phyloP scores from a whole-genome alignment of 306 rosid species.

The Inga leiocalycina region DNA sequence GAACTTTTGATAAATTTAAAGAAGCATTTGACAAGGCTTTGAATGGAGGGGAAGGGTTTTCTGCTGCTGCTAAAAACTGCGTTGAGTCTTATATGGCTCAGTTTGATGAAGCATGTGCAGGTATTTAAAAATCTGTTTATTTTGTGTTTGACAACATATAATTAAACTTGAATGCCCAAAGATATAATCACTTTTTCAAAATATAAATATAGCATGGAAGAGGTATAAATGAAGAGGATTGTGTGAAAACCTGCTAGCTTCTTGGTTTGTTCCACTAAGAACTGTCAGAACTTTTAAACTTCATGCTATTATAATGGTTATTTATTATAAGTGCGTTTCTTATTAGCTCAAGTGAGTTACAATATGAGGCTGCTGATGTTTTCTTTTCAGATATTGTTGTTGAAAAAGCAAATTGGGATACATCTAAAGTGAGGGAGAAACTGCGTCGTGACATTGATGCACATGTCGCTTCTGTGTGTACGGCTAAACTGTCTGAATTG shows the following conservation, averaged over 20 bases:
- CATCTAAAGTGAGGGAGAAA: conserved; percentile 82
- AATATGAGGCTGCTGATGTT: conserved; percentile 31
- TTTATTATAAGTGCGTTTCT: conserved; percentile 13
- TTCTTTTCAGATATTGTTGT: conserved; percentile 70
- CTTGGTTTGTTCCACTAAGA: conserved; percentile 3
- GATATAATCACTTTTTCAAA: not conserved
- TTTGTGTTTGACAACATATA: conserved; percentile 19
- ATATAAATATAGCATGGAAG: not conserved
- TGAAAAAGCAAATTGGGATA: conserved; percentile 74
- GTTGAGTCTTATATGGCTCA: conserved; percentile 47
- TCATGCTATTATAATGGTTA: conserved; percentile 1
- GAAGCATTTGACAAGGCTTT: conserved; percentile 82
- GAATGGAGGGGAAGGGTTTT: conserved; percentile 73
- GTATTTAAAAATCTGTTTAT: conserved; percentile 41
- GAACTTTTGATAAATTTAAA: conserved; percentile 71
- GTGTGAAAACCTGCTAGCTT: conserved; percentile 4
- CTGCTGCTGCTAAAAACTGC: conserved; percentile 60
- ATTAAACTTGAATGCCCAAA: conserved; percentile 19
- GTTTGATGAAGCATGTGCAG: conserved; percentile 79
- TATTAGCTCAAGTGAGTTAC: conserved; percentile 23
- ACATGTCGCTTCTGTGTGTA: conserved; percentile 62
- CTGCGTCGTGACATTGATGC: conserved; percentile 79
- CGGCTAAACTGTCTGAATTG: conserved; percentile 75
- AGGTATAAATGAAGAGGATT: conserved; percentile 5
- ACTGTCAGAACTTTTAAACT: not conserved